These are phyloP conservation scores for Nemania sp. DNA, from an alignment of 2,329 filamentous ascomycete genomes.

Conservation along the genomic window DNA sequence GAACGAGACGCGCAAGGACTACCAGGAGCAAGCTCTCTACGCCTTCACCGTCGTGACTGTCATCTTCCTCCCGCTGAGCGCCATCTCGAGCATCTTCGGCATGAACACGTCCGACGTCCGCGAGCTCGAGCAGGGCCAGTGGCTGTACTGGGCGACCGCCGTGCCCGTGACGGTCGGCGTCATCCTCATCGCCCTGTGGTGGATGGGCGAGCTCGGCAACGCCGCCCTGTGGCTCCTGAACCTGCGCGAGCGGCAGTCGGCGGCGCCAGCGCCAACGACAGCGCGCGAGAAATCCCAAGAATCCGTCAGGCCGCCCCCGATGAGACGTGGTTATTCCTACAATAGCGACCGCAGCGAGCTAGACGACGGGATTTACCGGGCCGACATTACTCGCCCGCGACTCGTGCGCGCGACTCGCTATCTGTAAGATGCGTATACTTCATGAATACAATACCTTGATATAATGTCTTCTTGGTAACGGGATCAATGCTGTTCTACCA, in stretches of 20 bases:
- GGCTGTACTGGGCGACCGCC: conserved; percentile 55
- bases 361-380: too few species aligned
- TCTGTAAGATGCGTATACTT: too few species aligned
- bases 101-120: conserved; percentile 58
- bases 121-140: conserved; percentile 53
- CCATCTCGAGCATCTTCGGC: conserved; percentile 48
- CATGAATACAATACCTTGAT: too few species aligned
- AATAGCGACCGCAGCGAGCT: too few species aligned
- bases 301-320: background rate
- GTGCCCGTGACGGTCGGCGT: conserved; percentile 50
- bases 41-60: conserved; percentile 49
- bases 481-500: too few species aligned
- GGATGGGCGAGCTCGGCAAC: conserved; percentile 35
- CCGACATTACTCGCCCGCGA: too few species aligned
- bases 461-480: too few species aligned
- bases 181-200: conserved; percentile 35
- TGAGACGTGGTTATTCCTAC: background rate
- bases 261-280: too few species aligned
- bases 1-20: conserved; percentile 32
- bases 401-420: too few species aligned
- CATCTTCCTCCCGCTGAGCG: conserved; percentile 46
- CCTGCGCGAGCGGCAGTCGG: background rate
- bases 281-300: background rate
- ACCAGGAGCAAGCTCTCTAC: conserved; percentile 35
- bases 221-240: conserved; percentile 24